These are phyloP conservation scores for Prunus davidiana DNA, from an alignment of 306 rosid genomes.

Conservation along the genomic window DNA sequence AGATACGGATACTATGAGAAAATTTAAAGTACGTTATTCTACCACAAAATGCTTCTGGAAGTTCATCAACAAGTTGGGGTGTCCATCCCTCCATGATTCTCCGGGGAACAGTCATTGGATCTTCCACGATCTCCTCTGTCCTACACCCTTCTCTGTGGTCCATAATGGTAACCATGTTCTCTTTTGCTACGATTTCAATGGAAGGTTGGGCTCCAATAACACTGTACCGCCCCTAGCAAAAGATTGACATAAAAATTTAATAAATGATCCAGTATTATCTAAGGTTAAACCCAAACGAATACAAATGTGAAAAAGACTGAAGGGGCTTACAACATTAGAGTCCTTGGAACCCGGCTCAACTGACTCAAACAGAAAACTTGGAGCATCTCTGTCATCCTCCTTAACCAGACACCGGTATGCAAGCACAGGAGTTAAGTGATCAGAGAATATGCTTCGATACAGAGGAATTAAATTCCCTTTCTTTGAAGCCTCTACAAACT, in stretches of 20 bases:
- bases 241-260: not conserved
- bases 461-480: conserved; percentile 84
- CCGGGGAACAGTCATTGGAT: conserved; percentile 78
- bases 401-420: conserved; percentile 95
- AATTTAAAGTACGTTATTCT: not conserved
- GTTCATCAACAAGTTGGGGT: conserved; percentile 82
- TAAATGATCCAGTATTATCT: conserved; percentile 1
- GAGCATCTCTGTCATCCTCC: conserved; percentile 96
- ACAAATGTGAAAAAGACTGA: not conserved
- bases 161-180: conserved; percentile 81
- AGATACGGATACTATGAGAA: not conserved
- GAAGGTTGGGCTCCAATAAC: conserved; percentile 89
- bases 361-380: conserved; percentile 86
- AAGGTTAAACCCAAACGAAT: not conserved
- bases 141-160: conserved; percentile 67
- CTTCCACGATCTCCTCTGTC: conserved; percentile 69
- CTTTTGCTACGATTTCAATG: conserved; percentile 90
- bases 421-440: conserved; percentile 91
- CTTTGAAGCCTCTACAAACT: conserved; percentile 74
- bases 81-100: conserved; percentile 76
- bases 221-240: conserved; percentile 79
- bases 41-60: conserved; percentile 98
- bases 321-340: conserved; percentile 63
- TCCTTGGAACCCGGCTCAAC: conserved; percentile 75
- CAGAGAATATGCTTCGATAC: conserved; percentile 70